These are phyloP conservation scores for Claviceps quebecensis DNA, from an alignment of 2,329 filamentous ascomycete species.

Conservation along the genomic window DNA sequence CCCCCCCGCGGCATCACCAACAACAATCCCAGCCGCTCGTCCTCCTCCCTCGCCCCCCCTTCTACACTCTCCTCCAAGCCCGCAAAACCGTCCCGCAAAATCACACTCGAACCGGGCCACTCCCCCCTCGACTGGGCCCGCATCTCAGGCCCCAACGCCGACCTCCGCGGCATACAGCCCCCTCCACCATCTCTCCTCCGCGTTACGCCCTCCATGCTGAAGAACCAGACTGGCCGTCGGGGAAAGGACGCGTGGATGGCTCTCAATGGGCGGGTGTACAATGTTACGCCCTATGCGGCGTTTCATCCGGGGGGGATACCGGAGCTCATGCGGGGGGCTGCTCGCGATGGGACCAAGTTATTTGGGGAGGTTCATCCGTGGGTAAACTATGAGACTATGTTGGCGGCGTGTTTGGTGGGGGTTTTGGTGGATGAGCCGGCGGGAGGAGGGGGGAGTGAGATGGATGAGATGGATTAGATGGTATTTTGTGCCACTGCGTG, in stretches of 20 bases:
- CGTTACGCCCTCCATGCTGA: conserved; percentile 72
- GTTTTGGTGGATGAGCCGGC: conserved; percentile 44
- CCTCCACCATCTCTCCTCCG: conserved; percentile 42
- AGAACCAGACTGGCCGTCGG: conserved; percentile 64
- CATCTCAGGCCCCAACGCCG: conserved; percentile 48
- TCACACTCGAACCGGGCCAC: conserved; percentile 76
- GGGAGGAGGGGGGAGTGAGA: conserved; percentile 26
- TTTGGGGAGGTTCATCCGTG: conserved; percentile 57
- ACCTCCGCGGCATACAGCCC: conserved; percentile 50
- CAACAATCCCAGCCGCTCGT: conserved; percentile 12
- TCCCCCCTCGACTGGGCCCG: conserved; percentile 94
- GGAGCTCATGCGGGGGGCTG: conserved; percentile 53
- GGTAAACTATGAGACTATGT: conserved; percentile 61
- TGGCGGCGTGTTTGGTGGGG: conserved; percentile 48
- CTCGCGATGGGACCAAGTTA: conserved; percentile 45
- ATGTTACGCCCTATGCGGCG: conserved; percentile 74
- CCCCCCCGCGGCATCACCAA: conserved; percentile 24
- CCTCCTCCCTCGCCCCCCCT: conserved; percentile 37
- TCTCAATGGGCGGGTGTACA: conserved; percentile 84
- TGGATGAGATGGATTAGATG: conserved; percentile 48
- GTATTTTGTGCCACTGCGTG: neutral
- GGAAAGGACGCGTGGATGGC: conserved; percentile 84
- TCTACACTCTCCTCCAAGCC: conserved; percentile 39
- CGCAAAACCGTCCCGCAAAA: conserved; percentile 49
- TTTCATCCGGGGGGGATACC: conserved; percentile 82